phyloP scores from a whole-genome alignment of 169 alveolate genomes.

The Plasmodium knowlesi region DNA sequence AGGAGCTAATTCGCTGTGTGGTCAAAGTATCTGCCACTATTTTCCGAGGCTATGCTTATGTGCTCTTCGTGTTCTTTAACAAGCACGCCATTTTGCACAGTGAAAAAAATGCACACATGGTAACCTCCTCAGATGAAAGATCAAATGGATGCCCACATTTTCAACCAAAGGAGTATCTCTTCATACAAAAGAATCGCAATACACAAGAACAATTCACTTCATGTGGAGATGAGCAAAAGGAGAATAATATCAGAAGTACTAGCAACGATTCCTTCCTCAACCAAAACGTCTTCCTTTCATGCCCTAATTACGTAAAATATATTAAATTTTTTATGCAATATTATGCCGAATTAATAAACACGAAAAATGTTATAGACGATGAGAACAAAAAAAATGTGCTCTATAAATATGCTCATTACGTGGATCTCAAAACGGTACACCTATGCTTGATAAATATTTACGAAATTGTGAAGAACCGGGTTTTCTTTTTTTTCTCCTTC shows the following conservation, averaged over 20 bases:
- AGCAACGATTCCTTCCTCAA: neutral
- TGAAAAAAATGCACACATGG: neutral
- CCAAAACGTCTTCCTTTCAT: slow-evolving; percentile 17
- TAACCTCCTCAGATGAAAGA: neutral
- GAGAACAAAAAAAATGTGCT: slow-evolving; percentile 40
- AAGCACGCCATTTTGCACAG: slow-evolving; percentile 33
- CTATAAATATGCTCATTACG: slow-evolving; percentile 57
- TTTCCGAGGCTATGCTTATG: slow-evolving; percentile 59
- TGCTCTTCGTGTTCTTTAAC: slow-evolving; percentile 39
- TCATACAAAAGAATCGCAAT: neutral
- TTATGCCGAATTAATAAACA: slow-evolving; percentile 54
- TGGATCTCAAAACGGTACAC: slow-evolving; percentile 46
- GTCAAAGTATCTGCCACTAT: slow-evolving; percentile 40
- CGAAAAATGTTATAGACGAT: slow-evolving; percentile 43
- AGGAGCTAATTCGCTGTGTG: slow-evolving; percentile 50
- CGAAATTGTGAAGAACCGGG: slow-evolving; percentile 52
- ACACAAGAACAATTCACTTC: neutral
- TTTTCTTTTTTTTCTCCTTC: slow-evolving; percentile 53
- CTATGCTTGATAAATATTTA: slow-evolving; percentile 40
- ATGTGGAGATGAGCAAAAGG: neutral
- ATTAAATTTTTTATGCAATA: slow-evolving; percentile 33
- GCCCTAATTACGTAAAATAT: slow-evolving; percentile 60
- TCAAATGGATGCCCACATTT: neutral
- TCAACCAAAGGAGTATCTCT: neutral
- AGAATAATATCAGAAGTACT: neutral